A percentile compares a stretch with the other conserved stretches of the same genome.
Conservation (phyloP, 768 basidiomycete genomes). For the Grammothele lineata region DNA sequence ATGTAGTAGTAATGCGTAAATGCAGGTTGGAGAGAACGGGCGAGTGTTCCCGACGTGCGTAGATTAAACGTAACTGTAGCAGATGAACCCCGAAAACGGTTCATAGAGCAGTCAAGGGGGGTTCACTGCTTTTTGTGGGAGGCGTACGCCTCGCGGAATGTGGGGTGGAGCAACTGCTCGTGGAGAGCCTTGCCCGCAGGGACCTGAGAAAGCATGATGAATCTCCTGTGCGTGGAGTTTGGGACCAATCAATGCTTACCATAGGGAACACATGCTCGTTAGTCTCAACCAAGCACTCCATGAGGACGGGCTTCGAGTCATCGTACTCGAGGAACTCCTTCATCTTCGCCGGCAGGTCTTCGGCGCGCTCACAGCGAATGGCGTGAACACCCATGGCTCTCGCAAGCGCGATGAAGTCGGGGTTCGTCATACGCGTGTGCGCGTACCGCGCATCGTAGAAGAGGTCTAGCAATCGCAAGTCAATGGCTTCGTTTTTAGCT, state of each 20-base stretch:
- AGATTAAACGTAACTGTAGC: too few relatives aligned
- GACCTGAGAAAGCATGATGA: conserved; percentile 41
- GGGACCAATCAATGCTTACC: conserved; percentile 47
- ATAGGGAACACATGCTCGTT: conserved; percentile 91
- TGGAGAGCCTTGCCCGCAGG: conserved; percentile 93
- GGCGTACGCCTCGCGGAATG: conserved; percentile 23
- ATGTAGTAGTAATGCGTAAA: too few relatives aligned
- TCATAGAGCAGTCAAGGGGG: background rate
- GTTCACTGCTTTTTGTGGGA: conserved; percentile 15
- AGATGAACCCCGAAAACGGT: background rate
- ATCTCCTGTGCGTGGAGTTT: conserved; percentile 13
- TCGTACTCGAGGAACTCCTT: conserved; percentile 98
- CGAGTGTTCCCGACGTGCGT: background rate
- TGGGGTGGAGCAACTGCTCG: conserved; percentile 74
- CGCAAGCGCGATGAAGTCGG: conserved; percentile 89
- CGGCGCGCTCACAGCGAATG: conserved; percentile 63
- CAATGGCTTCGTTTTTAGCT: conserved; percentile 8
- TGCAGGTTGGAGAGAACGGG: background rate
- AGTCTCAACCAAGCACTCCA: conserved; percentile 86
- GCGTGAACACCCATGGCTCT: conserved; percentile 91
- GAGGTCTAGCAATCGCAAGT: conserved; percentile 51
- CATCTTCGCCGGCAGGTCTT: conserved; percentile 92
- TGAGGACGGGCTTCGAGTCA: conserved; percentile 74
- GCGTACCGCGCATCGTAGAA: conserved; percentile 98
- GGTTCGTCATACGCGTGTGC: conserved; percentile 93